These are phyloP conservation scores for Zymoseptoria ardabiliae DNA, from an alignment of 2,329 filamentous ascomycete species.

Conservation along the genomic window DNA sequence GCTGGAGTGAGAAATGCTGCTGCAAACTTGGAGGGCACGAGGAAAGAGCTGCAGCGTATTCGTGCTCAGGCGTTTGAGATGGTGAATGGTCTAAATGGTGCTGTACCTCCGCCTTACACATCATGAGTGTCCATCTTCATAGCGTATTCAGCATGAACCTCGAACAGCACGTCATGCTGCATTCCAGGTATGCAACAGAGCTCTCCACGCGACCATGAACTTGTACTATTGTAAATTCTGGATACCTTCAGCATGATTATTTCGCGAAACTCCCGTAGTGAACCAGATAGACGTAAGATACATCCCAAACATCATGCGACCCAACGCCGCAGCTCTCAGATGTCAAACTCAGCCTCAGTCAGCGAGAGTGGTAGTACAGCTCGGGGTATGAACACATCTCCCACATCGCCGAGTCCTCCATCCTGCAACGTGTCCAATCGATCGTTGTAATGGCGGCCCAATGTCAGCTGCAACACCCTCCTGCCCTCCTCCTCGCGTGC, in stretches of 20 bases:
- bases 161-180: no score
- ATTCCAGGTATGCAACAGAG: no score
- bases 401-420: background rate
- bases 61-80: constrained; percentile 26
- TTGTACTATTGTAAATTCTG: no score
- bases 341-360: background rate
- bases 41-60: constrained; percentile 24
- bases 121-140: background rate
- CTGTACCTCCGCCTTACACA: background rate
- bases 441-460: constrained; percentile 4
- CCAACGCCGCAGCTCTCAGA: background rate
- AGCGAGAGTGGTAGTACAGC: background rate
- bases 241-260: no score
- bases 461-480: constrained; percentile 8
- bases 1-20: constrained; percentile 13
- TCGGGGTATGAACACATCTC: background rate
- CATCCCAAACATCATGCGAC: background rate
- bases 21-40: constrained; percentile 15
- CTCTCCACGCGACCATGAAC: no score
- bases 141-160: no score
- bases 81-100: constrained; percentile 9
- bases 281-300: no score
- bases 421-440: background rate
- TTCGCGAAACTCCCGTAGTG: no score
- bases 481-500: constrained; percentile 1